Percentiles rank a stretch among this genome's conserved stretches.
These are phyloP conservation scores for Termitomyces sp. DNA, from an alignment of 768 basidiomycete genomes.

Conservation along the genomic window DNA sequence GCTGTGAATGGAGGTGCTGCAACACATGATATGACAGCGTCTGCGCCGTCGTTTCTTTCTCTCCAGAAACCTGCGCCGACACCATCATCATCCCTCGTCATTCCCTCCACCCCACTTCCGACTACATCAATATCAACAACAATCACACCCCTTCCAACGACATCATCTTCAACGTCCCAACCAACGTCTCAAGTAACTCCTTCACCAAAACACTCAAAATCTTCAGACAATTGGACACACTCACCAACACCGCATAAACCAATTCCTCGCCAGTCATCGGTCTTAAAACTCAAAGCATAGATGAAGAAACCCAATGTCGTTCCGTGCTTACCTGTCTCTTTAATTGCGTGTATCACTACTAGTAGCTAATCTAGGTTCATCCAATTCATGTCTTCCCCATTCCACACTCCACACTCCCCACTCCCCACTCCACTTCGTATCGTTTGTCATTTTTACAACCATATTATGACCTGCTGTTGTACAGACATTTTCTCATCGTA, in stretches of 20 bases:
- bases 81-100: background rate
- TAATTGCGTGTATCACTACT: slow-evolving; percentile 12
- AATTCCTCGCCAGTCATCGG: slow-evolving; percentile 19
- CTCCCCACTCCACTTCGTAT: background rate
- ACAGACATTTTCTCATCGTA: background rate
- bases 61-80: slow-evolving; percentile 1
- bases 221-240: slow-evolving; percentile 16
- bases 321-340: background rate
- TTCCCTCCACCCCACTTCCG: background rate
- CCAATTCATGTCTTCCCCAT: background rate
- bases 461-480: background rate
- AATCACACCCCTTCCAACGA: background rate
- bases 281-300: slow-evolving; percentile 19
- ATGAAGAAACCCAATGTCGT: background rate
- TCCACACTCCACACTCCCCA: no score
- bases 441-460: background rate
- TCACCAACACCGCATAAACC: slow-evolving; percentile 18
- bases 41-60: slow-evolving; percentile 11
- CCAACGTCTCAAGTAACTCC: background rate
- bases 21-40: slow-evolving; percentile 8
- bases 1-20: slow-evolving; percentile 6
- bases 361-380: slow-evolving; percentile 2
- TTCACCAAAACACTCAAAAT: slow-evolving; percentile 5
- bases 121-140: background rate
- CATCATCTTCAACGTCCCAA: slow-evolving; percentile 3